Evolutionary conservation across 2,329 filamentous ascomycete genomes (phyloP).

Genomic region (Diaporthe capsici): DNA sequence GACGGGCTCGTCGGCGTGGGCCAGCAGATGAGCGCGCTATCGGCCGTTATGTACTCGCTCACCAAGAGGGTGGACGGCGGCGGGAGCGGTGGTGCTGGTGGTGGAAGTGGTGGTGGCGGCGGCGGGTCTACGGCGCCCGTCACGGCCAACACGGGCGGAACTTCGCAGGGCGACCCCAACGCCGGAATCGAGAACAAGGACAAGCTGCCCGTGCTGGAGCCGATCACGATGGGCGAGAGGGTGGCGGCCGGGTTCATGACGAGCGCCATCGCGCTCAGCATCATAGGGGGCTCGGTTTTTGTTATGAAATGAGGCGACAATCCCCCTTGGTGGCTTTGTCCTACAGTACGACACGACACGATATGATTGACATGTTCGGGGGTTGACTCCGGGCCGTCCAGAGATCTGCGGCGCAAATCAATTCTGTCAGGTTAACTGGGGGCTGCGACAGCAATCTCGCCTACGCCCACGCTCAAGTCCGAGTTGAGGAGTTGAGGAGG

Average conservation of each 20-base stretch:
- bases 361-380: constrained; percentile 33
- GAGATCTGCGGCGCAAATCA: not conserved
- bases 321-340: constrained; percentile 29
- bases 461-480: not conserved
- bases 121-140: constrained; percentile 57
- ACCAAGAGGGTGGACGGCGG: constrained; percentile 51
- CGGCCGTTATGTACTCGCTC: constrained; percentile 73
- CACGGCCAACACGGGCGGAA: constrained; percentile 71
- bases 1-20: constrained; percentile 76
- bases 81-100: constrained; percentile 19
- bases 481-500: not conserved
- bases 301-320: constrained; percentile 55
- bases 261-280: constrained; percentile 61
- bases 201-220: constrained; percentile 47
- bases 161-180: constrained; percentile 64
- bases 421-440: not conserved
- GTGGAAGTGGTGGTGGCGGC: constrained; percentile 38
- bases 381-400: constrained; percentile 26
- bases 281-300: constrained; percentile 66
- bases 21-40: constrained; percentile 77
- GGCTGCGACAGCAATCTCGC: constrained; percentile 7
- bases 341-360: constrained; percentile 33
- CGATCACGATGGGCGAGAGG: constrained; percentile 65
- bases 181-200: constrained; percentile 56
- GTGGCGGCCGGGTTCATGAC: constrained; percentile 71